Base-by-base conservation (phyloP, 306 rosid species). In the Vigna mungo region DNA sequence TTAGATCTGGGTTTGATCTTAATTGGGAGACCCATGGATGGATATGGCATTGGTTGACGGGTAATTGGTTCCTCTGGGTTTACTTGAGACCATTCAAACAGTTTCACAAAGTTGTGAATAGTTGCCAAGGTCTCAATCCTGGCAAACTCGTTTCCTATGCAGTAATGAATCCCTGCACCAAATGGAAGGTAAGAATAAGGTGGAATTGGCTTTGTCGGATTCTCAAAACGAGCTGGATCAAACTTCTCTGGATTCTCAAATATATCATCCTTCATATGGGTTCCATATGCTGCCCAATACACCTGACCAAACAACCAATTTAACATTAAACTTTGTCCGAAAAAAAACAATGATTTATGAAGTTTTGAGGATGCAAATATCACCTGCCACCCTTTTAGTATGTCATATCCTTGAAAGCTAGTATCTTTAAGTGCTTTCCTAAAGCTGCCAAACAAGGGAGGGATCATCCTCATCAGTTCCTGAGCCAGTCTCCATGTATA, bases 351-450 rank as follows among this genome's bases (percentile, higher is more conserved):
- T 4, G 32, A 30, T 30, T 30, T 30, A 30, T 30, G 32, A 30
- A 4, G 32, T 30, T 30, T 30, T 30, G 25, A 51, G 36, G 13
- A 34, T 27, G 63, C 25, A 55, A 60, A 62, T 17, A 2, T 74
- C 6, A 83, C 91, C 89, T 79, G 86, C 91, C 88, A 88, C 69
- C 89, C 91, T 75, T 84, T 84, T 43, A 87, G 91, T 52, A 85
- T 88, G 70, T 79, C 88, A 69, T 83, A 88, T 25, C 89, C 89
- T 76, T 72, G 56, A 5, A 49, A 85, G 67, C 74, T 68, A 34
- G 64, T 83, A 81, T 83, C 86, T 72, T 81, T 76, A 62, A 83
- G 75, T 72, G 85, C 75, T 83, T 76, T 85, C 39, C 88, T 83
- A 37, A 85, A 88, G 34, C 69, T 59, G 7, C 89, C 89, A 76